phyloP scores from a whole-genome alignment of 768 basidiomycete species.

The Termitomyces sp. region DNA sequence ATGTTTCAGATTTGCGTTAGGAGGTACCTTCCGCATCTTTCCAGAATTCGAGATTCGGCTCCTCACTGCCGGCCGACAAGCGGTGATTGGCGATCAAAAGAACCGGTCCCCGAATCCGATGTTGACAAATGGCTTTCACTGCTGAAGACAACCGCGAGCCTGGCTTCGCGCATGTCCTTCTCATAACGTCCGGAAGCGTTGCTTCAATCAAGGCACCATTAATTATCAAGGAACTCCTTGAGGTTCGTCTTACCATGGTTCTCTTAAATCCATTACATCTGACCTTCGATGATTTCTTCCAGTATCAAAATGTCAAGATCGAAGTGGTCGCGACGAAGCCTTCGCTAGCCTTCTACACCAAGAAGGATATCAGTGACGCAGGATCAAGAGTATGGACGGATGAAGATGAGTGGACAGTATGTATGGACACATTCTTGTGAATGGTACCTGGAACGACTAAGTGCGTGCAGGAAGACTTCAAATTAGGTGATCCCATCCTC shows the following conservation, averaged over 20 bases:
- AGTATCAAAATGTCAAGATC: conserved; percentile 75
- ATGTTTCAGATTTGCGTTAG: too few species aligned
- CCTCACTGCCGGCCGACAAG: too few species aligned
- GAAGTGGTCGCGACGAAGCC: conserved; percentile 80
- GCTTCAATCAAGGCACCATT: conserved; percentile 92
- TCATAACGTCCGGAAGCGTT: conserved; percentile 92
- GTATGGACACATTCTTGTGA: conserved; percentile 20
- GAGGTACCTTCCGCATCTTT: too few species aligned
- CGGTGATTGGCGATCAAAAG: too few species aligned
- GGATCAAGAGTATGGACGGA: conserved; percentile 81
- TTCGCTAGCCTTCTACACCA: conserved; percentile 73
- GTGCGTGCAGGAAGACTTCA: conserved; percentile 53
- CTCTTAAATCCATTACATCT: background rate
- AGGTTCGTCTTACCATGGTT: conserved; percentile 27
- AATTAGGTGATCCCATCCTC: conserved; percentile 86
- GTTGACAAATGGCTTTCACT: conserved; percentile 26
- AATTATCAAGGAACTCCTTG: conserved; percentile 72
- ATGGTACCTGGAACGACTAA: background rate
- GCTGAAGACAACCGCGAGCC: conserved; percentile 35
- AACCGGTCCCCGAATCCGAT: background rate
- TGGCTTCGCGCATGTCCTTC: conserved; percentile 59
- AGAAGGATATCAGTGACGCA: conserved; percentile 38
- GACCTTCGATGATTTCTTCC: background rate
- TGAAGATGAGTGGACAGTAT: conserved; percentile 88
- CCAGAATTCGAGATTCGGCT: too few species aligned